These are phyloP conservation scores for Tolypocladium guangdongense DNA, from an alignment of 2,329 filamentous ascomycete genomes.

Conservation along the genomic window DNA sequence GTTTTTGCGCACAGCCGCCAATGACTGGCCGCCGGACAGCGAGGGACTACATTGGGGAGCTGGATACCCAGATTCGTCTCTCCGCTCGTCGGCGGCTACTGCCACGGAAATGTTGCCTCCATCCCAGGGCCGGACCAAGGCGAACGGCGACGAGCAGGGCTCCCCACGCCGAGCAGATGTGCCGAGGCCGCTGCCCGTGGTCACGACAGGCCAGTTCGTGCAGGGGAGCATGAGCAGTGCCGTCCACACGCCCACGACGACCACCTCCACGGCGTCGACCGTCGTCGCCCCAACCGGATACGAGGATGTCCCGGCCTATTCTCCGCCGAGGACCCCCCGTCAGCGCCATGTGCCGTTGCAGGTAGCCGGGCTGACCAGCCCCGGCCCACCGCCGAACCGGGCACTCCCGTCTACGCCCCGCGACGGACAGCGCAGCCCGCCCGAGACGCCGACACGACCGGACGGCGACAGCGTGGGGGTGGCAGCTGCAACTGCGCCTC, in stretches of 20 bases:
- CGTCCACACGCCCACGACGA: not conserved
- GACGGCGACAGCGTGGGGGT: slow-evolving; percentile 1
- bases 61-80: not conserved
- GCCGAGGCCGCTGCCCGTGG: not conserved
- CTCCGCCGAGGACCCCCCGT: slow-evolving; percentile 3
- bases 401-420: slow-evolving; percentile 26
- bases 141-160: not conserved
- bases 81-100: not conserved
- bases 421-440: slow-evolving; percentile 2
- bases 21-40: not conserved
- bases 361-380: slow-evolving; percentile 13
- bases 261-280: not conserved
- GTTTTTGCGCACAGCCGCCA: slow-evolving; percentile 21
- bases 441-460: not conserved
- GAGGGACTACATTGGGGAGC: not conserved
- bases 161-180: not conserved
- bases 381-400: slow-evolving; percentile 34
- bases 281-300: not conserved
- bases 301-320: not conserved
- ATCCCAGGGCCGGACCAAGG: not conserved
- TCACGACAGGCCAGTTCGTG: not conserved
- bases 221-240: not conserved
- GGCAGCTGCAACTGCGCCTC: not conserved
- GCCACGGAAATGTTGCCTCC: not conserved
- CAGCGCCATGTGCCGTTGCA: slow-evolving; percentile 4